These are phyloP conservation scores for Fusarium tupiense DNA, from an alignment of 2,329 filamentous ascomycete species.

Conservation along the genomic window DNA sequence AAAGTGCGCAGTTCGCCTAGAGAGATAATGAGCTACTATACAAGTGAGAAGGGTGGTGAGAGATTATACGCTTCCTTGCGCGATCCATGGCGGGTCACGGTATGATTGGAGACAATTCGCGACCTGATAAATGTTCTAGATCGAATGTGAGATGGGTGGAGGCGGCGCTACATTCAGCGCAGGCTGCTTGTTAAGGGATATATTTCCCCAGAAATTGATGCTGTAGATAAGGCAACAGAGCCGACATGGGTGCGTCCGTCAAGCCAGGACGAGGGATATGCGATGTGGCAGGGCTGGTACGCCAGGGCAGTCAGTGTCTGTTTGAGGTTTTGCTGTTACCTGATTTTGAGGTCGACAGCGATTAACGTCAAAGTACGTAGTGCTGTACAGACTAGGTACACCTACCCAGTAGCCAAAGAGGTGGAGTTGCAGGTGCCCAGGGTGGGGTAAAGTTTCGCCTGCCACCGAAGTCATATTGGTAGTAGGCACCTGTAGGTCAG, in stretches of 20 bases:
- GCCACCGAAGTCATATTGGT: background rate
- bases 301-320: constrained; percentile 10
- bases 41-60: background rate
- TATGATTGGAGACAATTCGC: constrained; percentile 40
- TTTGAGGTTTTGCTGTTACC: constrained; percentile 31
- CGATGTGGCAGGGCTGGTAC: constrained; percentile 31
- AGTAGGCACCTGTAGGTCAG: background rate
- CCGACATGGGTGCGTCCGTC: constrained; percentile 53
- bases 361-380: constrained; percentile 3
- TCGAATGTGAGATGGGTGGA: constrained; percentile 29
- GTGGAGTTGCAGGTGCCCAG: constrained; percentile 19
- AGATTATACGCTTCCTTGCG: constrained; percentile 67
- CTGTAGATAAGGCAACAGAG: constrained; percentile 49
- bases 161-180: constrained; percentile 59
- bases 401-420: background rate
- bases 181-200: constrained; percentile 55
- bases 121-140: constrained; percentile 31
- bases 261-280: constrained; percentile 39
- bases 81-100: constrained; percentile 67
- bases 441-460: constrained; percentile 7
- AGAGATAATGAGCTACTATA: constrained; percentile 24
- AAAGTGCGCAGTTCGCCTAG: constrained; percentile 89
- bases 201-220: constrained; percentile 49
- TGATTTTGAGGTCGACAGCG: constrained; percentile 34
- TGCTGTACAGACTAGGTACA: background rate